Base-by-base conservation (phyloP, 495 filamentous ascomycete species). In the Penicillium parvum region DNA sequence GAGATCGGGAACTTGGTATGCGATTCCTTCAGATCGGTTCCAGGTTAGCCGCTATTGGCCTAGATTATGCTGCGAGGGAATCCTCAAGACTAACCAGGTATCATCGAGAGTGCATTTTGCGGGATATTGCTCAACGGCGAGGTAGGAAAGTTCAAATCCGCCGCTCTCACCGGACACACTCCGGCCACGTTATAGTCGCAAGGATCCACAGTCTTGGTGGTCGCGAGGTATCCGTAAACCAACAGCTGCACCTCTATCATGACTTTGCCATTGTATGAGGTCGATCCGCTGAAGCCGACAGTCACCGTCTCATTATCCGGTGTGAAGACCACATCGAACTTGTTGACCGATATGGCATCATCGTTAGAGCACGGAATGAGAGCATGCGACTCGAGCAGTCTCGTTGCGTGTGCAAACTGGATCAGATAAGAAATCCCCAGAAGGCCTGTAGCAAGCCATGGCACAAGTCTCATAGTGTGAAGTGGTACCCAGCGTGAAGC, bases 1-100 rank as follows among this genome's bases (percentile, higher is more conserved):
- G 19, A 97, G 75, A 63, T 98, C 92, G 42, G 92, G 92, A 29
- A 96, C 81, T 15, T 74, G 81, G 56, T 95, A 98, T 14, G 86
- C 83, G 50, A 97, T 91, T 22, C 65, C 74, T 77, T 55, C 32
- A 14, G 4, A 10, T 10, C 16, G 28, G 10, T 2, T 12, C 1
- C 16, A 15, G 3, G 20, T 42, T 11, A 42, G 40, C 27, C 5
- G 10, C 7, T 16, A 11, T 10, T 8, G 1, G 17, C 15, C 11
- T 18, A 10, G 29, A 19, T 20, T 6, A 32, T 28, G 16, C 16
- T 19, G 10, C 38, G 22, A 17, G 28, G 16, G n/a, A 7, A 11
- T 10, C 18, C 22, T 19, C 6, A 14, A 14, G 8, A 64, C 72
- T 47, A 69, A 78, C 84, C 69, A 32, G 90, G 90, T 62, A 97